Conservation (phyloP, 805 yeast genomes). For the Lipomyces spencermartinsiae region DNA sequence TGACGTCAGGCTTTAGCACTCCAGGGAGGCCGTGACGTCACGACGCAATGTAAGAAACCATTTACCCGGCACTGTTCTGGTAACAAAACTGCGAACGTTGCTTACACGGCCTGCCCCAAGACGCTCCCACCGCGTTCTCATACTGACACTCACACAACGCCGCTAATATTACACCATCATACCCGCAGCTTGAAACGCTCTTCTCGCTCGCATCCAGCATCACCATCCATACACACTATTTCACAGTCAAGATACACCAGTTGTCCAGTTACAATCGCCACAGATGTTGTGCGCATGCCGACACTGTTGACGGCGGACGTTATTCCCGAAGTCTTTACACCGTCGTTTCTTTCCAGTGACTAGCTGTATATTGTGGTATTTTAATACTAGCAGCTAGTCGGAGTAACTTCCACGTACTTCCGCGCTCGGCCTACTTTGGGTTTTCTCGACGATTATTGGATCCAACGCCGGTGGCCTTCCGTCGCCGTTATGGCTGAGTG, state of each 20-base stretch:
- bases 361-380: background rate
- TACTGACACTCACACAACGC: background rate
- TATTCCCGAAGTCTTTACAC: background rate
- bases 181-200: background rate
- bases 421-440: background rate
- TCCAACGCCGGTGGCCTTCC: background rate
- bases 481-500: background rate
- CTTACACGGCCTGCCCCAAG: background rate
- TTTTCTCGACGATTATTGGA: background rate
- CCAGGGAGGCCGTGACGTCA: background rate
- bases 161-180: no score
- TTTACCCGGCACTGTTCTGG: slow-evolving; percentile 1
- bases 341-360: background rate
- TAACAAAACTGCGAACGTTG: background rate
- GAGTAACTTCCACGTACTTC: background rate
- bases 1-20: background rate
- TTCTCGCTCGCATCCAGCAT: background rate
- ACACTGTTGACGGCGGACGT: slow-evolving; percentile 1
- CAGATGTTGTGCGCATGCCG: background rate
- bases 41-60: background rate
- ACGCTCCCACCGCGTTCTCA: background rate
- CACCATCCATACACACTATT: background rate
- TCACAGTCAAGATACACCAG: background rate
- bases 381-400: background rate
- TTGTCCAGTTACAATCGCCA: background rate